Conservation (phyloP, 2,329 filamentous ascomycete genomes). For the Dendryphion nanum region DNA sequence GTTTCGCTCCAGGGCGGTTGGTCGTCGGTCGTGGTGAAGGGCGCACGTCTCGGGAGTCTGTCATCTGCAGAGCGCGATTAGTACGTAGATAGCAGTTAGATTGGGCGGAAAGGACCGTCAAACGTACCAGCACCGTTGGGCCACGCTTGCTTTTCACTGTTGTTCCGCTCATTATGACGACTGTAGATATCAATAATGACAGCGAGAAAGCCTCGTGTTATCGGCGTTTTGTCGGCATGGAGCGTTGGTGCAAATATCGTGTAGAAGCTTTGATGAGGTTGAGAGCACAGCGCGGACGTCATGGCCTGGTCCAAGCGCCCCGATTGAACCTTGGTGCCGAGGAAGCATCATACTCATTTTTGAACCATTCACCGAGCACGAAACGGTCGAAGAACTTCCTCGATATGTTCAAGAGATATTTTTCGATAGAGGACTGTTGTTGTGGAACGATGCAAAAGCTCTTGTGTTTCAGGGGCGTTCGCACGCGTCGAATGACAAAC, state of each 20-base stretch:
- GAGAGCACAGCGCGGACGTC: background rate
- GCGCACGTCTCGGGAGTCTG: conserved; percentile 54
- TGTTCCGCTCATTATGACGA: conserved; percentile 26
- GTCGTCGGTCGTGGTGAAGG: conserved; percentile 29
- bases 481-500: too few relatives aligned
- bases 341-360: too few relatives aligned
- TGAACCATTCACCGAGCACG: too few relatives aligned
- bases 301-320: too few relatives aligned
- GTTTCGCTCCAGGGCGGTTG: conserved; percentile 56
- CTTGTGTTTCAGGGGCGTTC: too few relatives aligned
- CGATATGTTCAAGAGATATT: too few relatives aligned
- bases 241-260: too few relatives aligned
- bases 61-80: conserved; percentile 46
- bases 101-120: background rate
- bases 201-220: conserved; percentile 4
- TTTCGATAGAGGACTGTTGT: too few relatives aligned
- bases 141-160: conserved; percentile 39
- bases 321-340: too few relatives aligned
- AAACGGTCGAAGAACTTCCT: too few relatives aligned
- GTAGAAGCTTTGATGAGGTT: conserved; percentile 1
- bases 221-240: too few relatives aligned
- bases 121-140: conserved; percentile 32
- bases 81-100: conserved; percentile 2
- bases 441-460: too few relatives aligned
- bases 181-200: conserved; percentile 4